Evolutionary conservation across 305 asterid species (phyloP), one percentile per base, ranked within the genome.

Genomic region (Ruellia speciosa): DNA sequence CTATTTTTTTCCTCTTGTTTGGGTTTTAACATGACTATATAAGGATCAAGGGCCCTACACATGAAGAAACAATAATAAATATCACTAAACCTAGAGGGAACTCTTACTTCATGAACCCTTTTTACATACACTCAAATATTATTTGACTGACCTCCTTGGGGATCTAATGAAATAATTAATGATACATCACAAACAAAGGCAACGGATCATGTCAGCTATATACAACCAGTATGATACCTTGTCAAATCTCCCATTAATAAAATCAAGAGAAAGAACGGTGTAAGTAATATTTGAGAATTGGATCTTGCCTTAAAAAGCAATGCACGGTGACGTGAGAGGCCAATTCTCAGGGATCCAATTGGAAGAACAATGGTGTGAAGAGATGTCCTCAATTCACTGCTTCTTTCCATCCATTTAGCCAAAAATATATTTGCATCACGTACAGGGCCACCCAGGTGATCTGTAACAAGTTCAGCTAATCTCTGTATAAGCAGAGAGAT

Each of bases 241-340:
- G 17, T 12, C 35, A 46, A 46, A 54, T 51, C 58, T 18, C 50
- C 40, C 28, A 49, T 55, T 35, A 48, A 63, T 57, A 58, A 54
- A 49, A 54, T 9, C 55, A 34, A 47, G 35, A 62, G 0, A 19
- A 39, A 57, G 55, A 17, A 34, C 28, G 52, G 46, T 28, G 50
- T 9, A 43, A 64, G 14, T 28, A 58, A 54, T 46, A 53, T 43
- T 52, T 60, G 60, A 57, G 18, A 57, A 58, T 28, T 51, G 52
- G 49, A 66, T 53, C 71, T 71, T 71, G 81, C 99, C 97, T 93
- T 93, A 68, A 93, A 93, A 65, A 93, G 97, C 82, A 93, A 70
- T 14, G 99, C 97, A 57, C 99, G 95, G 75, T 93, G 99, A 51
- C 99, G 94, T 62, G 86, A 83, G 59, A 93, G 93, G 67, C 99